Evolutionary conservation across 1,284 basidiomycete species (phyloP).

Genomic region (Ceratobasidium sp.): DNA sequence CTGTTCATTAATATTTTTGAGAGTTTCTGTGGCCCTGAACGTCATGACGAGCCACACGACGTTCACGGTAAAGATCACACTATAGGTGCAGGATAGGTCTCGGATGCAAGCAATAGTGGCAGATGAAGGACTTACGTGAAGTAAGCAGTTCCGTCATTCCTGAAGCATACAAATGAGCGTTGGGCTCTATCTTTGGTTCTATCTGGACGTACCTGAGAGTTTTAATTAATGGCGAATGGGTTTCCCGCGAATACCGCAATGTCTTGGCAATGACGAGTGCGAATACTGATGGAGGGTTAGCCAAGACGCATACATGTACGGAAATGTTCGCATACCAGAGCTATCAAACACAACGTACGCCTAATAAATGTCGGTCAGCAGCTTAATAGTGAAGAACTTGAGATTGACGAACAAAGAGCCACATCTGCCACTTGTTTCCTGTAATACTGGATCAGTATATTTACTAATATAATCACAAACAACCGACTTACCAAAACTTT

Average conservation of each 20-base stretch:
- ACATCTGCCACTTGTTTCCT: constrained; percentile 38
- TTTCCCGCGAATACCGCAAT: constrained; percentile 22
- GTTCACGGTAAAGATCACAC: constrained; percentile 35
- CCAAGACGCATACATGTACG: background rate
- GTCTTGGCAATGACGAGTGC: constrained; percentile 33
- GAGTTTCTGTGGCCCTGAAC: constrained; percentile 24
- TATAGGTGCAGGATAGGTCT: background rate
- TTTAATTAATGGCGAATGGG: constrained; percentile 31
- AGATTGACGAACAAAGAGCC: constrained; percentile 27
- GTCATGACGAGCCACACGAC: constrained; percentile 35
- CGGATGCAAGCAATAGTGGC: background rate
- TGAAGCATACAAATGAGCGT: background rate
- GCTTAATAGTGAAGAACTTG: background rate
- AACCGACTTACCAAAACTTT: background rate
- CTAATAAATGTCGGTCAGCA: background rate
- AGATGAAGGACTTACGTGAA: constrained; percentile 7
- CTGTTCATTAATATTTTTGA: constrained; percentile 39
- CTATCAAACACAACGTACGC: constrained; percentile 37
- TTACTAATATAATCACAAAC: background rate
- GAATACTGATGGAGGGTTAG: constrained; percentile 6
- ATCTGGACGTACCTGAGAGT: constrained; percentile 11
- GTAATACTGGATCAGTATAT: too few species aligned
- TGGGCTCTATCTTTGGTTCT: background rate
- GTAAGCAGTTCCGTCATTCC: constrained; percentile 35
- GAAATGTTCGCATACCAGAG: constrained; percentile 8